Percentiles rank a stretch among this genome's conserved stretches.
Evolutionary conservation across 495 filamentous ascomycete genomes (phyloP).

Genomic region (Articulospora tetracladia): DNA sequence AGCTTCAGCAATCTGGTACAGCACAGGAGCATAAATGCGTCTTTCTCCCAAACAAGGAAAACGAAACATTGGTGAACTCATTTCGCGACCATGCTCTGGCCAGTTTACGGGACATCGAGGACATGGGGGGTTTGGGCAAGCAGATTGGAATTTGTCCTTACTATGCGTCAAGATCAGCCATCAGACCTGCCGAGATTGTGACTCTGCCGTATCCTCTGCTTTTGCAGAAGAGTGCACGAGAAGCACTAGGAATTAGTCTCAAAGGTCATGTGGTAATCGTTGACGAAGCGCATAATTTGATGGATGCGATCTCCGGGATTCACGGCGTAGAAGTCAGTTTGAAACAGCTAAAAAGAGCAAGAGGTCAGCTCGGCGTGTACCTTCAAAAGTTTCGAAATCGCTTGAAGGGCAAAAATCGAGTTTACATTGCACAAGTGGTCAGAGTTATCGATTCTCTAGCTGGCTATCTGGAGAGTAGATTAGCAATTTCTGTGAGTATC

Average conservation of each 20-base stretch:
- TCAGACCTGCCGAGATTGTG: conserved; percentile 85
- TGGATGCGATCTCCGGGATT: conserved; percentile 87
- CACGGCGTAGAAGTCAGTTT: conserved; percentile 76
- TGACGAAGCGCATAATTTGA: conserved; percentile 96
- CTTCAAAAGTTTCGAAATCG: conserved; percentile 83
- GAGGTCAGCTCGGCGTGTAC: conserved; percentile 74
- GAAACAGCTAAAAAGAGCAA: conserved; percentile 63
- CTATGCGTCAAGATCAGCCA: conserved; percentile 82
- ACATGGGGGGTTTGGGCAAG: conserved; percentile 74
- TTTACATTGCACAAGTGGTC: conserved; percentile 84
- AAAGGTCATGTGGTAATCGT: conserved; percentile 88
- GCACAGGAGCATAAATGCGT: conserved; percentile 66
- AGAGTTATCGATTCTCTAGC: conserved; percentile 74
- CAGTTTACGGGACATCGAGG: conserved; percentile 88
- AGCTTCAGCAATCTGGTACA: conserved; percentile 75
- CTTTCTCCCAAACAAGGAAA: conserved; percentile 75
- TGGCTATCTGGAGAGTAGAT: conserved; percentile 54
- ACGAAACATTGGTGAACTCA: conserved; percentile 63
- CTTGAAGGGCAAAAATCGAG: conserved; percentile 86
- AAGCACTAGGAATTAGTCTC: conserved; percentile 80
- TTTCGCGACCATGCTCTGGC: conserved; percentile 90
- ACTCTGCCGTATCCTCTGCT: conserved; percentile 92
- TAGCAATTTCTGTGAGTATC: conserved; percentile 33
- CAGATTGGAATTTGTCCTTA: conserved; percentile 87
- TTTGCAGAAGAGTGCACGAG: conserved; percentile 82